Evolutionary conservation across 768 basidiomycete genomes (phyloP).

Genomic region (Boletus speciosus): DNA sequence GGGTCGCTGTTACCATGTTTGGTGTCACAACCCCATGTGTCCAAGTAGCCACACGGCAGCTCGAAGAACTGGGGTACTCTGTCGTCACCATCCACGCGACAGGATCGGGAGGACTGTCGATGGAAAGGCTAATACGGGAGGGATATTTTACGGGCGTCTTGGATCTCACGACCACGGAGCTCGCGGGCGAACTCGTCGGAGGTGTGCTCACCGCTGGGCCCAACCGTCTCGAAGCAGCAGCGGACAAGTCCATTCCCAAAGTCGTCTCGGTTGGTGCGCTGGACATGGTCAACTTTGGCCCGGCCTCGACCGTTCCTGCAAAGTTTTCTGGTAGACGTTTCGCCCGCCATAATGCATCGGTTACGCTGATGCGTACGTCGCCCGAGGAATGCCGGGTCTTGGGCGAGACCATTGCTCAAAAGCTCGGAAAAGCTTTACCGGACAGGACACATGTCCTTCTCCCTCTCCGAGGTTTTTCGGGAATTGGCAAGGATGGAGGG

Average conservation of each 20-base stretch:
- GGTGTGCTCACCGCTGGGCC: constrained; percentile 28
- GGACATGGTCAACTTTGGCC: constrained; percentile 35
- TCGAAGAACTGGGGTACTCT: constrained; percentile 25
- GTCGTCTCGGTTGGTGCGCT: constrained; percentile 32
- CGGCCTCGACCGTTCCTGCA: constrained; percentile 22
- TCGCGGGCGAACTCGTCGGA: constrained; percentile 32
- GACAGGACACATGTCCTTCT: constrained; percentile 21
- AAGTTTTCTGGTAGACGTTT: constrained; percentile 17
- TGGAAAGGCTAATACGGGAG: constrained; percentile 29
- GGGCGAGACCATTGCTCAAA: constrained; percentile 19
- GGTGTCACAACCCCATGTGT: constrained; percentile 25
- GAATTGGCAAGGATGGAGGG: constrained; percentile 20
- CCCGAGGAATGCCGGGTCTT: constrained; percentile 21
- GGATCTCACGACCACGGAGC: constrained; percentile 33
- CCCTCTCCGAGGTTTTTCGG: constrained; percentile 26
- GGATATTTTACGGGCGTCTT: constrained; percentile 25
- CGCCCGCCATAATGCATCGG: constrained; percentile 24
- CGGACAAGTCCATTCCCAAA: constrained; percentile 19
- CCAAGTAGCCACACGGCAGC: constrained; percentile 15
- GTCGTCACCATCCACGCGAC: constrained; percentile 27
- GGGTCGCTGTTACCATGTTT: constrained; percentile 28
- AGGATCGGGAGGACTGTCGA: constrained; percentile 28
- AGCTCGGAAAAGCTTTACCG: constrained; percentile 15
- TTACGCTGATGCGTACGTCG: constrained; percentile 33
- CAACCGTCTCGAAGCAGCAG: constrained; percentile 26